Evolutionary conservation across 2,329 filamentous ascomycete species (phyloP), one percentile per base, ranked within the genome.

Genomic region (Nemania sp.): DNA sequence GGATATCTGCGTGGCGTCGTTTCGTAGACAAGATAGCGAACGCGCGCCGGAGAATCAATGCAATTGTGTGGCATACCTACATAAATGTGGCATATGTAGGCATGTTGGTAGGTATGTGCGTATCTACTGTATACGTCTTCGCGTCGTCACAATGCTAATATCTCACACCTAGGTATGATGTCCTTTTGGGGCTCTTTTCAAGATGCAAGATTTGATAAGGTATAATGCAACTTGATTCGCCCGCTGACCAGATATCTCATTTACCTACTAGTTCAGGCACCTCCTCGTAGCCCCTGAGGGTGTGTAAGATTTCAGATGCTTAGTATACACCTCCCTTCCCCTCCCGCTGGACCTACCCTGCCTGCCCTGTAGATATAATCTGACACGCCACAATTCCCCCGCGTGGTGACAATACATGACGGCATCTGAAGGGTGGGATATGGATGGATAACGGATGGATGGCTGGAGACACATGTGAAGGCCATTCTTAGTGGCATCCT

Each of bases 251-350:
- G 24, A 45, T 27, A 18, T 11, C 49, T 43, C 15, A 51, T 26
- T 20, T 45, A 60, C 51, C 49, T 64, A 56, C 20, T 63, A n/a
- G 4, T 22, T 35, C 32, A 13, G 15, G 22, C 29, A 13, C 51
- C 47, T n/a, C 52, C 26, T 35, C 58, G 47, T 26, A 24, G 43
- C 52, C 24, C 24, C 41, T 43, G 20, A 47, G 47, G 64, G 61
- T 64, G 61, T 60, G 65, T 67, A 64, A 60, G 55, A 64, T 35
- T 47, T 32, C 29, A 29, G 54, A 59, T 52, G 54, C 32, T 29
- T 54, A 27, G 24, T 45, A 26, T 24, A 43, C 47, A 24, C 27
- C 18, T 10, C 58, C 47, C 22, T 54, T 51, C 20, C 11, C 52
- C 10, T 56, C 35, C 29, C 38, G 52, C 51, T 41, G 41, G 57